Evolutionary conservation across 805 yeast genomes (phyloP), one percentile per base, ranked within the genome.

Genomic region (Kregervanrija pseudodelftensis): DNA sequence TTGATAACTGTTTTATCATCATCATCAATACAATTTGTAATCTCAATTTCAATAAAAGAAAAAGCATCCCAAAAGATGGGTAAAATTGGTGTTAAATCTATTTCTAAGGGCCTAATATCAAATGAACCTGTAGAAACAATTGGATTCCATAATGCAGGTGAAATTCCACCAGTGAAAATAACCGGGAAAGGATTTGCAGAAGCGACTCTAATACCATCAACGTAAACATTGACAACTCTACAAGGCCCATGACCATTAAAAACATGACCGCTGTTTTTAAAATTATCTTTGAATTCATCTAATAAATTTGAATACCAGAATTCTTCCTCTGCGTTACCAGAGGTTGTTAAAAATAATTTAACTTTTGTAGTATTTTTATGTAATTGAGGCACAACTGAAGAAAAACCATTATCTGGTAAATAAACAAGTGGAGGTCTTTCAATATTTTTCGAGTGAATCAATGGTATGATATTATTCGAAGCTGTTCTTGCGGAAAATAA

Each of bases 141-240:
- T 3, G 95, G 87, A 41, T 74, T 71, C 96, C 96, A 88, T 39
- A 87, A 65, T 4, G 82, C 71, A 1, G 96, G 95, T 1, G 89
- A 76, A 32, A 80, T 65, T 2, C 95, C 95, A 7, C 95, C 95
- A 1, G 95, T 79, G 64, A 72, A 88, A 12, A 88, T 73, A 8
- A 80, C 76, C 1, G 91, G 90, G 51, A 76, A 78, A 2, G 95
- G 95, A 22, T 79, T 67, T 30, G 74, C 74, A 3, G 79, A 66
- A 2, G 82, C 82, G 8, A 86, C 74, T 41, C 82, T 71, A 22
- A 69, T 53, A 30, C 76, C 86, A 51, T 80, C 73, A 39, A 82
- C 65, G 50, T 68, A 81, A 4, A 85, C 77, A 52, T 82, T 78
- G 12, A 85, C 68, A 22, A 79, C 67, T 45, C 96, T 73, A 40